These are phyloP conservation scores for Candida cerambycidarum DNA, from an alignment of 805 yeast species.

Conservation along the genomic window DNA sequence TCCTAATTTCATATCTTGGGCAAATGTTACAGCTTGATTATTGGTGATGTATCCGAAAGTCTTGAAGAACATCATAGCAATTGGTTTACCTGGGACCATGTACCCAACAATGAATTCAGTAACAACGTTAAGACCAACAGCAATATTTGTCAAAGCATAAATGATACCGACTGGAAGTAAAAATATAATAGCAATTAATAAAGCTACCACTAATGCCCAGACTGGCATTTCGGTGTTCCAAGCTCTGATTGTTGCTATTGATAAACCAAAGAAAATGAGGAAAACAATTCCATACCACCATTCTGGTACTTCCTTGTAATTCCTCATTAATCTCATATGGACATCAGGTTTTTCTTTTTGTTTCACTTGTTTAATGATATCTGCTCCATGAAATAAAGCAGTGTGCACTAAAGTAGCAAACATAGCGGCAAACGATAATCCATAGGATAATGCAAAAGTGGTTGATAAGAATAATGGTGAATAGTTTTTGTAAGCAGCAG, in stretches of 20 bases:
- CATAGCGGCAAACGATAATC: conserved; percentile 58
- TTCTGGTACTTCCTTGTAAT: conserved; percentile 40
- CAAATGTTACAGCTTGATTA: conserved; percentile 48
- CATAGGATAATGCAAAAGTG: conserved; percentile 60
- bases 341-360: conserved; percentile 26
- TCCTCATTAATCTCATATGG: conserved; percentile 55
- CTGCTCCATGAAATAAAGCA: conserved; percentile 54
- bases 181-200: conserved; percentile 38
- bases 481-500: conserved; percentile 50
- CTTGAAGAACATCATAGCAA: conserved; percentile 49
- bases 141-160: conserved; percentile 28
- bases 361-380: conserved; percentile 37
- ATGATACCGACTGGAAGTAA: conserved; percentile 42
- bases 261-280: conserved; percentile 25
- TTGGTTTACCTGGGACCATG: conserved; percentile 48
- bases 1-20: conserved; percentile 48
- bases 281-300: conserved; percentile 37
- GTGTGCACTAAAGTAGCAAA: conserved; percentile 61
- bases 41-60: conserved; percentile 49
- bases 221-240: conserved; percentile 46
- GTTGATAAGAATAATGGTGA: conserved; percentile 65
- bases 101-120: conserved; percentile 45
- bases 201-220: conserved; percentile 40
- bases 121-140: conserved; percentile 36
- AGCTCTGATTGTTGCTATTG: conserved; percentile 37